Base-by-base conservation (phyloP, 148 eudicot genomes). In the Silene latifolia region DNA sequence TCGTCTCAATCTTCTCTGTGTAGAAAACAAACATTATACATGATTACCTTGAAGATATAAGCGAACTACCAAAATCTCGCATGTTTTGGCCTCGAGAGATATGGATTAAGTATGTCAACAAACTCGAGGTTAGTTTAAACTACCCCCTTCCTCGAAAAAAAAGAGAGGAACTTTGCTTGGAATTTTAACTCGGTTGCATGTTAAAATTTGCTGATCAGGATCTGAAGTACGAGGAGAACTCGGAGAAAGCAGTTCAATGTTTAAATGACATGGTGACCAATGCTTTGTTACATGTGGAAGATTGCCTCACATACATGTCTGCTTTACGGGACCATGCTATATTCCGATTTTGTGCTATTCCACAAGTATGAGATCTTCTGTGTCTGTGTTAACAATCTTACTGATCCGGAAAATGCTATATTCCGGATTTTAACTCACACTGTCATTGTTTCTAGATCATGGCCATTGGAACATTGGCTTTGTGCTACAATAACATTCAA, bases 281-380 rank as follows among this genome's bases (percentile, higher is more conserved):
- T 79, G 89, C 99, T 78, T 83, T 95, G 74, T 56, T 81, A 59
- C 99, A 95, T 69, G 86, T 81, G 13, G 96, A 95, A 81, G 97
- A 92, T 73, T 87, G 94, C 84, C 83, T 95, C 51, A 85, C 29
- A 6, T 92, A 95, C 86, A 92, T 90, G 92, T 82, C 90, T 15
- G 86, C 79, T 74, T 83, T 95, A 86, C 79, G 84, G 18, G 85
- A 84, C 85, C 83, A 82, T 70, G 78, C 91, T 54, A 87, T 83
- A 74, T 92, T 92, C 79, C 86, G 92, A 56, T 95, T 95, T 77
- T 95, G 99, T 92, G 99, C 99, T 68, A 92, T 95, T 75, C 99
- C 99, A 48, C 99, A 95, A 86, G 99, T 92, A 85, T 53, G 84
- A 69, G 12, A 78, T 42, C 54, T 76, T n/a, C n/a, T n/a, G n/a